A percentile compares a stretch with the other conserved stretches of the same genome.
These are phyloP conservation scores for Kwoniella botswanensis DNA, from an alignment of 768 basidiomycete genomes.

Conservation along the genomic window DNA sequence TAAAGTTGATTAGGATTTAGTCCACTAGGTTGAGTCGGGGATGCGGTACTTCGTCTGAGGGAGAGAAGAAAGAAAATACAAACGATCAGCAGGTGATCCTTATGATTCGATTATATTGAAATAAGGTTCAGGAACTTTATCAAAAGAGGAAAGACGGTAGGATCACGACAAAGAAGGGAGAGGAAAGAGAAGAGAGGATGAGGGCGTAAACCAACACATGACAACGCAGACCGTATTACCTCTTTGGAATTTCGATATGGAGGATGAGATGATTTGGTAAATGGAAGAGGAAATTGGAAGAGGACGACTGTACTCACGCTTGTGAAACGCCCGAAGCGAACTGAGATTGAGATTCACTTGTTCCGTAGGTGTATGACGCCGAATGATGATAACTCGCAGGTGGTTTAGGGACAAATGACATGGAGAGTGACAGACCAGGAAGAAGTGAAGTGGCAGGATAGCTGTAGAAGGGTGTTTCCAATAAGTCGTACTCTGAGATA, in stretches of 20 bases:
- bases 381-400: slow-evolving; percentile 18
- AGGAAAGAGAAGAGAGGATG: too few relatives aligned
- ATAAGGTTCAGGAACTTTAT: neutral
- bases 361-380: slow-evolving; percentile 26
- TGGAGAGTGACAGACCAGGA: neutral
- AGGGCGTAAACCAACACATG: slow-evolving; percentile 3
- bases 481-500: neutral
- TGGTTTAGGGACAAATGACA: slow-evolving; percentile 15
- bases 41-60: slow-evolving; percentile 24
- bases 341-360: slow-evolving; percentile 7
- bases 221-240: neutral
- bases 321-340: slow-evolving; percentile 24
- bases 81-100: neutral
- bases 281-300: too few relatives aligned
- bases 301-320: slow-evolving; percentile 6
- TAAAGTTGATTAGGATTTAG: neutral
- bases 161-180: neutral
- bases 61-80: neutral
- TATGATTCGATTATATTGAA: neutral
- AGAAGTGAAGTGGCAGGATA: neutral
- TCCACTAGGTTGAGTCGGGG: slow-evolving; percentile 6
- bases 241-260: neutral
- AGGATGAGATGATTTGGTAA: neutral
- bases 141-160: neutral
- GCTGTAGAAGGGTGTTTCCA: neutral